Percentiles rank a stretch among this genome's conserved stretches.
Conservation (phyloP, 345 rosid genomes). For the Murraya koenigii region DNA sequence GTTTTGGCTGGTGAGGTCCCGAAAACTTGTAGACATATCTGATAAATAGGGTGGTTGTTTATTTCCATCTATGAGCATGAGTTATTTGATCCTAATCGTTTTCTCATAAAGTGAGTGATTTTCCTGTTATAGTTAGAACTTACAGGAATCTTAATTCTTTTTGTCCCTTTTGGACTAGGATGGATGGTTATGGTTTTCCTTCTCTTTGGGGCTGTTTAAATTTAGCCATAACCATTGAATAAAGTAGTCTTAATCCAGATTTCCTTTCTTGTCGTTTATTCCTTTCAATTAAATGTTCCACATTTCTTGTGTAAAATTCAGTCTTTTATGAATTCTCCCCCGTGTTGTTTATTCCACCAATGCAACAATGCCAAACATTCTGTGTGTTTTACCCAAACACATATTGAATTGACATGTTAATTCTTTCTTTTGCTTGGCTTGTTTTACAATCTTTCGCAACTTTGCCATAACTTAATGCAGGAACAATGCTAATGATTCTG, state of each 20-base stretch:
- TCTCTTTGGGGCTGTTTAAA: neutral
- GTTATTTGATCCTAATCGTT: neutral
- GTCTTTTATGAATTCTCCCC: neutral
- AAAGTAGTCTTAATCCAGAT: neutral
- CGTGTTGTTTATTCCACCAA: neutral
- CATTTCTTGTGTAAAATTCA: neutral
- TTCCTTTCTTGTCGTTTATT: neutral
- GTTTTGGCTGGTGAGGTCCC: neutral
- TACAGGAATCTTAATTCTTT: neutral
- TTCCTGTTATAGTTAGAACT: neutral
- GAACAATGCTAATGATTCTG: conserved; percentile 34
- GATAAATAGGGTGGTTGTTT: neutral
- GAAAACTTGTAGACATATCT: neutral
- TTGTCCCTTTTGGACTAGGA: neutral
- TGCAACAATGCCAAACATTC: neutral
- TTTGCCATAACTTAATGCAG: conserved; percentile 28
- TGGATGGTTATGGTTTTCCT: neutral
- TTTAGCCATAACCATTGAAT: neutral
- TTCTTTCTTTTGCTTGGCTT: neutral
- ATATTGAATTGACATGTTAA: neutral
- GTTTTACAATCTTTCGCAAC: conserved; percentile 1
- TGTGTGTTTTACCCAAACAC: neutral
- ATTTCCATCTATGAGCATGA: neutral
- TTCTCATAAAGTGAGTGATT: neutral
- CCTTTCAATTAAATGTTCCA: neutral